Base-by-base conservation (phyloP, 2,329 filamentous ascomycete genomes). In the Diaporthe velutina region DNA sequence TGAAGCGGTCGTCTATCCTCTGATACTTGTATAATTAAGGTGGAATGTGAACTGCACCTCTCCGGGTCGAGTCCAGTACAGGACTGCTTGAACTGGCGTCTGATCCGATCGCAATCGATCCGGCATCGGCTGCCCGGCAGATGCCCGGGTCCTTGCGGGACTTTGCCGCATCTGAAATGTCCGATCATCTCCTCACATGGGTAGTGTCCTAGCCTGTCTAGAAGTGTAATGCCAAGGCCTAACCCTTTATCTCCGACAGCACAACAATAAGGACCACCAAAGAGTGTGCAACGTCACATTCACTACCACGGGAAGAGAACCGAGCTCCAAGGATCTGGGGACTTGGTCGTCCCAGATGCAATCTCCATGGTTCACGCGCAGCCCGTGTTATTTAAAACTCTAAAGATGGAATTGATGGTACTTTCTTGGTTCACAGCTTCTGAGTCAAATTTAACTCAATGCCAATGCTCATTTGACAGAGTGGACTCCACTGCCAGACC, bases 211-310 rank as follows among this genome's bases (percentile, higher is more conserved):
- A 15, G 38, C 38, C 13, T 33, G 12, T 64, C 35, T 17, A 10
- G 10, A 13, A 15, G 25, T 4, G 5, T 28, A 38, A 22, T 42
- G 25, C 58, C 25, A 48, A 64, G 60, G 48, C 58, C 38, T 28
- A 3, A 13, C 38, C 19, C 35, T 61, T 42, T n/a, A 40, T 60
- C 57, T 40, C 55, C 22, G 22, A 40, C 12, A n/a, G 15, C 13
- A 25, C 22, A 25, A 22, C 13, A 25, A 35, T 13, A 61, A n/a
- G 52, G 15, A 30, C 17, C 35, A 30, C 58, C 15, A 28, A 30
- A 64, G 40, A 25, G 10, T 22, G 42, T 45, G 60, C 25, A 64
- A 48, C 40, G 40, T 64, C 25, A 64, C 60, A 64, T 45, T 45
- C 58, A 64, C 40, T 22, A 45, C 54, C 25, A 19, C 30, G 28